Percentiles rank a stretch among this genome's conserved stretches.
Evolutionary conservation across 176 grass and related monocot genomes (phyloP).

Genomic region (Bothriochloa decipiens): DNA sequence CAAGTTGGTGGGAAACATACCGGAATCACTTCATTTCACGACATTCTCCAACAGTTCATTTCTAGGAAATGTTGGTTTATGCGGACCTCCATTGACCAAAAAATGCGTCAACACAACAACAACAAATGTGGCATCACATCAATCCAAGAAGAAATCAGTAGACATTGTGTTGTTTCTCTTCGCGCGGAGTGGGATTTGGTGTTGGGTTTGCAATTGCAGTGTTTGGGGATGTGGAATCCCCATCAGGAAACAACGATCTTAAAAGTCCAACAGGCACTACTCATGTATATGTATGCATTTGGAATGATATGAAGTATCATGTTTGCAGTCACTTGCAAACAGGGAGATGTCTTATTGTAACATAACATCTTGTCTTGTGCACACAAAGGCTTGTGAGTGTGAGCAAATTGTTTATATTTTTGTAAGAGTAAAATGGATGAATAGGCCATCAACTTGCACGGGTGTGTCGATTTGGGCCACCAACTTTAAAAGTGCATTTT

Average conservation of each 20-base stretch:
- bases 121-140: not conserved
- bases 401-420: too few relatives aligned
- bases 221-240: not conserved
- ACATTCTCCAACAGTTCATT: slow-evolving; percentile 26
- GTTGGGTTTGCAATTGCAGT: slow-evolving; percentile 20
- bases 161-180: slow-evolving; percentile 23
- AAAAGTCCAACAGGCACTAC: not conserved
- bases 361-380: not conserved
- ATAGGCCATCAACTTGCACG: too few relatives aligned
- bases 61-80: not conserved
- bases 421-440: too few relatives aligned
- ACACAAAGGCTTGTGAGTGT: not conserved
- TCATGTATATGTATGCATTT: not conserved
- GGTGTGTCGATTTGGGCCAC: too few relatives aligned
- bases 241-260: not conserved
- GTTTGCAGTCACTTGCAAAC: not conserved
- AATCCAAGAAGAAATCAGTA: not conserved
- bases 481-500: too few relatives aligned
- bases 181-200: slow-evolving; percentile 19
- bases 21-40: not conserved
- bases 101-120: not conserved
- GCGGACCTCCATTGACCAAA: slow-evolving; percentile 14
- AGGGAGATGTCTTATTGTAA: not conserved
- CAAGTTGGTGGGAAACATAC: slow-evolving; percentile 42
- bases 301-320: not conserved